A percentile compares a stretch with the other conserved stretches of the same genome.
These are phyloP conservation scores for Lentinula lateritia DNA, from an alignment of 768 basidiomycete species.

Conservation along the genomic window DNA sequence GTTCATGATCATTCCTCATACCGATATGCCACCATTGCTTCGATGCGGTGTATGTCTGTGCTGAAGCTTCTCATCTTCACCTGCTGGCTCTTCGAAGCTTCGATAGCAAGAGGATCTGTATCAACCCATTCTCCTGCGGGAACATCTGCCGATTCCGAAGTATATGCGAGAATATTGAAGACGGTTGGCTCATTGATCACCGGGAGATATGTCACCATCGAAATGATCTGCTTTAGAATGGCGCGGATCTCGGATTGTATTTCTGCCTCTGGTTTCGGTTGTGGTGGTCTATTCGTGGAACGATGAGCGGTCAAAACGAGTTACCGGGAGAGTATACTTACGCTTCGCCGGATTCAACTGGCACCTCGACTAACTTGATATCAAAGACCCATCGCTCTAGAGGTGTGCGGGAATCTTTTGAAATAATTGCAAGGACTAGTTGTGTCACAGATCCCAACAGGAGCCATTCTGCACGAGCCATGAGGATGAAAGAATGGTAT, in stretches of 20 bases:
- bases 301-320: neutral
- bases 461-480: conserved; percentile 72
- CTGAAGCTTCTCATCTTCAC: conserved; percentile 95
- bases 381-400: conserved; percentile 99
- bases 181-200: conserved; percentile 93
- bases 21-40: conserved; percentile 97
- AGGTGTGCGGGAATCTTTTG: conserved; percentile 86
- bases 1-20: conserved; percentile 43
- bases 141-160: conserved; percentile 84
- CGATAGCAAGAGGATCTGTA: conserved; percentile 88
- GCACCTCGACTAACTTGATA: conserved; percentile 73
- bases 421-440: conserved; percentile 92
- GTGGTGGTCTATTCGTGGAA: conserved; percentile 29
- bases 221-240: conserved; percentile 97
- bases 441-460: conserved; percentile 89
- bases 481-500: neutral
- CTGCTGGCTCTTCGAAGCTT: conserved; percentile 88
- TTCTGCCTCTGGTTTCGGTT: conserved; percentile 74
- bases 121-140: conserved; percentile 95
- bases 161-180: conserved; percentile 97
- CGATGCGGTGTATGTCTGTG: conserved; percentile 96
- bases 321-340: conserved; percentile 26
- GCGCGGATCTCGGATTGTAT: conserved; percentile 97
- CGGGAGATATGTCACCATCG: conserved; percentile 93
- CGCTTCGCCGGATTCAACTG: conserved; percentile 44